A percentile compares a stretch with the other conserved stretches of the same genome.
These are phyloP conservation scores for Plantago coronopus DNA, from an alignment of 305 asterid species.

Conservation along the genomic window DNA sequence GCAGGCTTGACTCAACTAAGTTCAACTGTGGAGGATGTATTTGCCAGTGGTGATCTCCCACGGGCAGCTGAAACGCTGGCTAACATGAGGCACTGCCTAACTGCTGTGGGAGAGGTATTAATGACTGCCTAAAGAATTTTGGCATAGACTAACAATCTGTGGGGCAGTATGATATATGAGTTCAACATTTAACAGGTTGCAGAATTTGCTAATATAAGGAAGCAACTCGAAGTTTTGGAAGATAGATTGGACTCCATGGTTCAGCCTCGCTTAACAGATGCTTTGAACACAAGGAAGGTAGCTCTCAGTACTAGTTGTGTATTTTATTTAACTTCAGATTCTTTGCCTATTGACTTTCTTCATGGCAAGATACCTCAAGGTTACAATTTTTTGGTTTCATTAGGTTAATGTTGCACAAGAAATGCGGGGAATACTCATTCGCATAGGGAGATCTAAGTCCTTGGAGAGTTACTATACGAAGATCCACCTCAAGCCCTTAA, in stretches of 20 bases:
- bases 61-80: constrained; percentile 97
- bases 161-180: constrained; percentile 23
- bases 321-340: constrained; percentile 16
- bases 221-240: constrained; percentile 96
- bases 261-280: constrained; percentile 91
- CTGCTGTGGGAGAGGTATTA: constrained; percentile 96
- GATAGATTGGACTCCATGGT: constrained; percentile 97
- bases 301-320: constrained; percentile 20
- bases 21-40: constrained; percentile 98
- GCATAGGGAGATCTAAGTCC: constrained; percentile 87
- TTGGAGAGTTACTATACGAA: constrained; percentile 74
- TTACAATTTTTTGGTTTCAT: constrained; percentile 18
- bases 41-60: constrained; percentile 96
- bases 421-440: constrained; percentile 79
- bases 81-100: constrained; percentile 91
- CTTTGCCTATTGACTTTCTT: constrained; percentile 20
- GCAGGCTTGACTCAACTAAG: constrained; percentile 96
- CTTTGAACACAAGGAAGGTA: constrained; percentile 83
- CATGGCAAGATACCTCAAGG: constrained; percentile 12
- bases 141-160: constrained; percentile 15
- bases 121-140: background rate
- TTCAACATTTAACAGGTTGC: constrained; percentile 66
- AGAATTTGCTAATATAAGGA: constrained; percentile 96
- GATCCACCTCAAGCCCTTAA: constrained; percentile 78
- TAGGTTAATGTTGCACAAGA: constrained; percentile 91